phyloP scores from a whole-genome alignment of 2,329 filamentous ascomycete species.

The Teratosphaeria zuluensis region DNA sequence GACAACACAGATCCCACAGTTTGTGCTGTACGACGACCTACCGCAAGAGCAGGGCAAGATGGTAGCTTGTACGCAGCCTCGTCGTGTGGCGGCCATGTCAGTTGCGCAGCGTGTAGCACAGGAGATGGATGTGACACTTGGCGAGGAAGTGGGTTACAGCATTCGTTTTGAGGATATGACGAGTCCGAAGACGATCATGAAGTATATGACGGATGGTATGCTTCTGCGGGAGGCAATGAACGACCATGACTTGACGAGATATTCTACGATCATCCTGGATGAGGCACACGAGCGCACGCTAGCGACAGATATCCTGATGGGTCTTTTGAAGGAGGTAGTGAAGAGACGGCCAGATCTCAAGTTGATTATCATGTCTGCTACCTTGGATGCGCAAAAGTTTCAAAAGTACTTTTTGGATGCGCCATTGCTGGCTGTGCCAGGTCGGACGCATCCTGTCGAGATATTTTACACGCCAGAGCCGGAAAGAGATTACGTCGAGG shows the following conservation, averaged over 20 bases:
- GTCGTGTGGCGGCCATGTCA: conserved; percentile 96
- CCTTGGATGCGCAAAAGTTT: conserved; percentile 94
- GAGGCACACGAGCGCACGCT: conserved; percentile 97
- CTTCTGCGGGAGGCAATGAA: conserved; percentile 93
- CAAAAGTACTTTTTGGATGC: conserved; percentile 95
- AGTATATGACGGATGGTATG: conserved; percentile 99
- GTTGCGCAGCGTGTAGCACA: conserved; percentile 96
- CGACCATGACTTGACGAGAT: conserved; percentile 81
- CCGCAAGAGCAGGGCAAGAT: conserved; percentile 79
- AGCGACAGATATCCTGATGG: conserved; percentile 95
- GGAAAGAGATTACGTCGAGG: conserved; percentile 93
- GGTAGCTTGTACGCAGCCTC: conserved; percentile 93
- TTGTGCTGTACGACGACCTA: conserved; percentile 93
- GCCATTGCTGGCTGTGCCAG: conserved; percentile 84
- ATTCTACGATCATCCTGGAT: conserved; percentile 96
- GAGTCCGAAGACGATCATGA: conserved; percentile 76
- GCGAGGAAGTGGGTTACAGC: conserved; percentile 94
- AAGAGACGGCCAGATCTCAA: conserved; percentile 78
- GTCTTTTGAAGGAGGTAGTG: conserved; percentile 83
- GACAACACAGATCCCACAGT: conserved; percentile 97
- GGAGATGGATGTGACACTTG: conserved; percentile 87
- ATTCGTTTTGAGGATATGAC: conserved; percentile 98
- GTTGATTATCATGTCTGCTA: conserved; percentile 98
- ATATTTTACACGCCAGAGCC: conserved; percentile 97
- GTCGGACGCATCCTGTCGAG: conserved; percentile 91